Evolutionary conservation across 1,284 basidiomycete species (phyloP).

Genomic region (Microbotryomycetes sp.): DNA sequence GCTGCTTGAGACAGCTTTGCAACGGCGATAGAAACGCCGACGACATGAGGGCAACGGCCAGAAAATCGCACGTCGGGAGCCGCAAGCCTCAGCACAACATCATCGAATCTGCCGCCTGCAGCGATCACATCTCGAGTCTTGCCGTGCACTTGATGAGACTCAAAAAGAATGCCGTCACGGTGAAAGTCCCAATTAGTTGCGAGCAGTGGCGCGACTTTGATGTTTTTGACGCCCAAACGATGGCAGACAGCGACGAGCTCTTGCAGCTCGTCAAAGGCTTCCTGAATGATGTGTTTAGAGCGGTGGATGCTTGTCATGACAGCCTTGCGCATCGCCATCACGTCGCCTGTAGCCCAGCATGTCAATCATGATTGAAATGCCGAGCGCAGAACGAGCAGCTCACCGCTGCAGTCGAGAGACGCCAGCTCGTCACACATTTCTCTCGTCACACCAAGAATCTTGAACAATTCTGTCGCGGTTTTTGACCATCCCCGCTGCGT

Average conservation of each 20-base stretch:
- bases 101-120: conserved; percentile 48
- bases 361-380: too few species aligned
- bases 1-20: conserved; percentile 47
- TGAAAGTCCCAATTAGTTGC: conserved; percentile 44
- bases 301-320: conserved; percentile 1
- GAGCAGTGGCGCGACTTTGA: conserved; percentile 46
- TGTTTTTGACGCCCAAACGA: conserved; percentile 45
- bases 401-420: conserved; percentile 19
- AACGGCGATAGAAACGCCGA: conserved; percentile 48
- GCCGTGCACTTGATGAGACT: conserved; percentile 43
- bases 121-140: conserved; percentile 47
- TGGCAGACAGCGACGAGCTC: conserved; percentile 43
- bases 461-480: conserved; percentile 33
- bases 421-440: conserved; percentile 25
- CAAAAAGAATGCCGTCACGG: conserved; percentile 49
- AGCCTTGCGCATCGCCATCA: neutral
- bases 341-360: neutral
- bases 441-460: conserved; percentile 28
- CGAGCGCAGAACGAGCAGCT: neutral
- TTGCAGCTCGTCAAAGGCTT: conserved; percentile 29
- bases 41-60: conserved; percentile 43
- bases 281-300: conserved; percentile 22
- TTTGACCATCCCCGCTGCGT: conserved; percentile 30
- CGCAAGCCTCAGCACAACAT: conserved; percentile 47
- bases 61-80: conserved; percentile 36